Evolutionary conservation across 1,284 basidiomycete species (phyloP), one percentile per base, ranked within the genome.

Genomic region (Ceratobasidium sp.): DNA sequence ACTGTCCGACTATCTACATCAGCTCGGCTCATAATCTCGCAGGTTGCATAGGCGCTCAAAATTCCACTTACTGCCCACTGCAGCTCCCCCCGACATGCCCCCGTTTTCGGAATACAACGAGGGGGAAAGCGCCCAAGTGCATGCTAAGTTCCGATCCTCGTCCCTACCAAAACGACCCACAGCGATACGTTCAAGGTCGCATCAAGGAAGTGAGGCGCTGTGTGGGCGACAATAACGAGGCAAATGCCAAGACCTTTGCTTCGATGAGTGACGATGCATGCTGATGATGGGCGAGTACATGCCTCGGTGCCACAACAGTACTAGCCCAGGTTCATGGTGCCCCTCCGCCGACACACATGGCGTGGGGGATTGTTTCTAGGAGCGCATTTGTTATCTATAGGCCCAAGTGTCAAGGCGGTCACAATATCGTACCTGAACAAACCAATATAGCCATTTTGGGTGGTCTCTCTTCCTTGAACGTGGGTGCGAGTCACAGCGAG

Each of bases 391-490:
- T 62, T 62, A 12, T 62, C 2, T 62, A 44, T n/a, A 44, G 54
- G 18, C 18, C 46, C 54, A 10, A 20, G 59, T 7, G 16, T 33
- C 8, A 48, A 27, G 48, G n/a, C 44, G 70, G 59, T 33, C 23
- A 62, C 8, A 57, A 62, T 73, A 18, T n/a, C n/a, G n/a, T n/a
- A n/a, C 44, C 4, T 10, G 59, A 52, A 50, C 57, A 74, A 64
- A 62, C 59, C 33, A 74, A 74, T 74, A 74, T 74, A 52, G 4
- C 70, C 48, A 74, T 50, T 33, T 62, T 20, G 20, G 54, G 70
- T 23, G 50, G 54, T 52, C 16, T 6, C 12, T n/a, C 57, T 54
- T 10, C 46, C 20, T 18, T 50, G 70, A 74, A 62, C 16, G 46
- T 74, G 18, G 23, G 33, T 46, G 59, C 27, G 44, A 54, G 64